Percentiles rank a stretch among this genome's conserved stretches.
phyloP scores from a whole-genome alignment of 1,139 yeast species.

The Saccharomyces uvarum region DNA sequence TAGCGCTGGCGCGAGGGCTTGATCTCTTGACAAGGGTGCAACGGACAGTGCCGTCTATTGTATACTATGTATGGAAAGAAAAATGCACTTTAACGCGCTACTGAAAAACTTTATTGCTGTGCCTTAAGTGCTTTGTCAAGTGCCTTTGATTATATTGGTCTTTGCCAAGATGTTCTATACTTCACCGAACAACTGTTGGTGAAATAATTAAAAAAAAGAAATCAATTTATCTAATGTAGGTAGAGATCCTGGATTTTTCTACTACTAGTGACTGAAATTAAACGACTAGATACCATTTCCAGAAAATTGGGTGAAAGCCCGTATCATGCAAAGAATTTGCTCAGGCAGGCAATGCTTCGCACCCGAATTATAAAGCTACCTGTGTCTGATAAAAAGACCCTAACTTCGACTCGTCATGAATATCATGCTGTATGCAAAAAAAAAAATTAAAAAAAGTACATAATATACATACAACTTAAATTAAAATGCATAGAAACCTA shows the following conservation, averaged over 20 bases:
- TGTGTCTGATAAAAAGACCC: not conserved
- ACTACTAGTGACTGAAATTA: too few species aligned
- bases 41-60: not conserved
- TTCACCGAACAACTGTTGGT: not conserved
- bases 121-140: not conserved
- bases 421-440: not conserved
- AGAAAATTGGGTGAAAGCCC: not conserved
- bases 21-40: not conserved
- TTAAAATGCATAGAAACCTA: conserved; percentile 1
- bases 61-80: too few species aligned
- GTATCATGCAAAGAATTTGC: not conserved
- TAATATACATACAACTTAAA: not conserved
- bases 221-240: too few species aligned
- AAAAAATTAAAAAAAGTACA: not conserved
- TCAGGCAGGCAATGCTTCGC: not conserved
- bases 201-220: not conserved
- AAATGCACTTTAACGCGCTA: too few species aligned
- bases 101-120: too few species aligned
- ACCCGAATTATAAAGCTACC: not conserved
- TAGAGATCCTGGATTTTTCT: too few species aligned
- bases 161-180: not conserved
- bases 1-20: not conserved
- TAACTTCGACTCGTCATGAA: not conserved
- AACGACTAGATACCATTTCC: not conserved
- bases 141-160: not conserved